Conservation (phyloP, 202 grass and related monocot genomes). For the Miscanthus sacchariflorus region DNA sequence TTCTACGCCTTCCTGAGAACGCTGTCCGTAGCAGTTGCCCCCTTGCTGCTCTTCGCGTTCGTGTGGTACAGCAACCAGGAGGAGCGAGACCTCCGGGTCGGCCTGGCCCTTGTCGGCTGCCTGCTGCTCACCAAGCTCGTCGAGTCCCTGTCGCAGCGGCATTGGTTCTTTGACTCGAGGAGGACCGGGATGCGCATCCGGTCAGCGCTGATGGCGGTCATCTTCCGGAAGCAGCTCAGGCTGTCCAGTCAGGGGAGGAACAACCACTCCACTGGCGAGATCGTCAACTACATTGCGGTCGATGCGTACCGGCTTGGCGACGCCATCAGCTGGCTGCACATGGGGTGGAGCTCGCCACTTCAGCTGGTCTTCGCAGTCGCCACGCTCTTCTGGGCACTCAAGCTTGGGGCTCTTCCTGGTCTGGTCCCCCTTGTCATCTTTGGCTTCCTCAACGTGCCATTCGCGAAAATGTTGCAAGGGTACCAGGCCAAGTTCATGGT, state of each 20-base stretch:
- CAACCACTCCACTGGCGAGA: conserved; percentile 78
- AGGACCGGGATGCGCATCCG: conserved; percentile 81
- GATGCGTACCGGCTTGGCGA: conserved; percentile 90
- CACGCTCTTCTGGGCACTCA: conserved; percentile 80
- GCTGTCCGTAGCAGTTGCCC: conserved; percentile 48
- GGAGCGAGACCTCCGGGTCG: conserved; percentile 46
- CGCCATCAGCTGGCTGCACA: conserved; percentile 83
- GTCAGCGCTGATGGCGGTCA: conserved; percentile 75
- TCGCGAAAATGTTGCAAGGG: conserved; percentile 73
- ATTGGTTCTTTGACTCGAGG: conserved; percentile 86
- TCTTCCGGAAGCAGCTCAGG: conserved; percentile 87
- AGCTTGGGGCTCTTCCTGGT: conserved; percentile 76
- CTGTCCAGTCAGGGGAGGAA: conserved; percentile 76
- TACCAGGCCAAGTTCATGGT: conserved; percentile 89
- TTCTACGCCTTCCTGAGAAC: conserved; percentile 75
- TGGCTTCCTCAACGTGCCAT: conserved; percentile 79
- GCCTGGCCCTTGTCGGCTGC: conserved; percentile 61
- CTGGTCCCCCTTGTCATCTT: conserved; percentile 75
- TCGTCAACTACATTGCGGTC: conserved; percentile 87
- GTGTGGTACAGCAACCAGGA: conserved; percentile 63
- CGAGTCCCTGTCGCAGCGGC: conserved; percentile 86
- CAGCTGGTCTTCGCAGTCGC: conserved; percentile 62
- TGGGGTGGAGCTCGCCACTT: conserved; percentile 79
- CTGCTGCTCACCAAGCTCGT: conserved; percentile 67
- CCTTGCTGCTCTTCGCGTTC: conserved; percentile 75